A percentile compares a stretch with the other conserved stretches of the same genome.
These are phyloP conservation scores for Neobulgaria alba DNA, from an alignment of 2,329 filamentous ascomycete genomes.

Conservation along the genomic window DNA sequence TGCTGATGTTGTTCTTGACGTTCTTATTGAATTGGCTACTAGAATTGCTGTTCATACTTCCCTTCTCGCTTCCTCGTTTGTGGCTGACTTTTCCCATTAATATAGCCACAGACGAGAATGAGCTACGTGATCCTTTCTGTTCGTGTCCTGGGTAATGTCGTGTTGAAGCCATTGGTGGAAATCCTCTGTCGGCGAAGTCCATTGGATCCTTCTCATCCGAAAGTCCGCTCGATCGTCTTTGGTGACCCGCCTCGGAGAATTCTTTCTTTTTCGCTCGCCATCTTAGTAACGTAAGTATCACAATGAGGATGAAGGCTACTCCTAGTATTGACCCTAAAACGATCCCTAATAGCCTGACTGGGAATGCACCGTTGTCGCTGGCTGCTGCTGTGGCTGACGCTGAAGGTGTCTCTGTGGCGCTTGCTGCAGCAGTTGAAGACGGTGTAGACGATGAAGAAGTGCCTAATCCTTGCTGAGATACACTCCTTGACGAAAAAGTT, in stretches of 20 bases:
- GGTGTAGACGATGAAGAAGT: conserved; percentile 21
- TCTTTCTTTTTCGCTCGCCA: conserved; percentile 49
- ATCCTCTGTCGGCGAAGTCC: conserved; percentile 38
- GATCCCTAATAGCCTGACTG: conserved; percentile 64
- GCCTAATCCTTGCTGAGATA: conserved; percentile 11
- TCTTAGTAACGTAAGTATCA: conserved; percentile 60
- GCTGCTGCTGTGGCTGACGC: conserved; percentile 25
- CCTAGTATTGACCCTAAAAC: conserved; percentile 76
- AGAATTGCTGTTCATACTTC: conserved; percentile 49
- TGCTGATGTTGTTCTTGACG: conserved; percentile 54
- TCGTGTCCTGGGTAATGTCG: conserved; percentile 39
- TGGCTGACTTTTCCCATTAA: conserved; percentile 53
- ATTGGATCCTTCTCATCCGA: conserved; percentile 51
- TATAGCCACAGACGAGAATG: conserved; percentile 56
- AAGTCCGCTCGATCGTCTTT: conserved; percentile 35
- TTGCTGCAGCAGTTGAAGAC: conserved; percentile 16
- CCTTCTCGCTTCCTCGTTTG: conserved; percentile 35
- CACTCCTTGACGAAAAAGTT: conserved; percentile 17
- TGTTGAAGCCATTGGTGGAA: conserved; percentile 29
- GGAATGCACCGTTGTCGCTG: conserved; percentile 29
- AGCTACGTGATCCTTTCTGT: conserved; percentile 44
- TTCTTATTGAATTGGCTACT: conserved; percentile 53
- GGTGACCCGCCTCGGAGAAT: conserved; percentile 39
- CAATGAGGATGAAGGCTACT: conserved; percentile 39
- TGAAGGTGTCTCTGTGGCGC: neutral